A percentile compares a stretch with the other conserved stretches of the same genome.
These are phyloP conservation scores for Gamarada debralockiae DNA, from an alignment of 495 filamentous ascomycete species.

Conservation along the genomic window DNA sequence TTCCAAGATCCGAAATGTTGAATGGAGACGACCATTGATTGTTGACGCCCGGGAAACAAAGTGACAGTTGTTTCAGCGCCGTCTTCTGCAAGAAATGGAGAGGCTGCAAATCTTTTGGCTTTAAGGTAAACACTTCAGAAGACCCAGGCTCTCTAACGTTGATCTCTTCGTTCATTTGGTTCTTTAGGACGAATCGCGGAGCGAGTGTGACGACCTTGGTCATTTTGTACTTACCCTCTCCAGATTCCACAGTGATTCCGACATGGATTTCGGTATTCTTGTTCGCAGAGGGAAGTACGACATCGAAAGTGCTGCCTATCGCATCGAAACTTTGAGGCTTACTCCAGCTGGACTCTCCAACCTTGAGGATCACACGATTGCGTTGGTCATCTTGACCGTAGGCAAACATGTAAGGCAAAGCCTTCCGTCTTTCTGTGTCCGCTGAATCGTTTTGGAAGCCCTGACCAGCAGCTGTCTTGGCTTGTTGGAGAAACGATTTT, in stretches of 20 bases:
- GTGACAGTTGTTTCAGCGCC: slow-evolving; percentile 78
- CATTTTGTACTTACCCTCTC: slow-evolving; percentile 95
- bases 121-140: slow-evolving; percentile 71
- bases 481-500: slow-evolving; percentile 79
- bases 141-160: slow-evolving; percentile 86
- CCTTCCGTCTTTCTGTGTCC: slow-evolving; percentile 44
- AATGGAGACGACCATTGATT: slow-evolving; percentile 98
- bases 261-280: slow-evolving; percentile 81
- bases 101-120: slow-evolving; percentile 71
- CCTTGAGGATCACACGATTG: slow-evolving; percentile 82
- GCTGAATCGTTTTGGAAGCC: slow-evolving; percentile 28
- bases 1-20: slow-evolving; percentile 91
- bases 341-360: slow-evolving; percentile 90
- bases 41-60: slow-evolving; percentile 93
- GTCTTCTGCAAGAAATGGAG: slow-evolving; percentile 80
- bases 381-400: slow-evolving; percentile 80
- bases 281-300: slow-evolving; percentile 67
- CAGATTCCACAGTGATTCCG: slow-evolving; percentile 82
- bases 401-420: slow-evolving; percentile 93
- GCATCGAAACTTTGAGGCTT: slow-evolving; percentile 97
- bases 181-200: slow-evolving; percentile 91
- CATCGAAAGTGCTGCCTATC: slow-evolving; percentile 88
- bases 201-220: slow-evolving; percentile 93
- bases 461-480: slow-evolving; percentile 79
- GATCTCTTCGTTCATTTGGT: slow-evolving; percentile 82